These are phyloP conservation scores for Prunus campanulata DNA, from an alignment of 306 rosid genomes.

Conservation along the genomic window DNA sequence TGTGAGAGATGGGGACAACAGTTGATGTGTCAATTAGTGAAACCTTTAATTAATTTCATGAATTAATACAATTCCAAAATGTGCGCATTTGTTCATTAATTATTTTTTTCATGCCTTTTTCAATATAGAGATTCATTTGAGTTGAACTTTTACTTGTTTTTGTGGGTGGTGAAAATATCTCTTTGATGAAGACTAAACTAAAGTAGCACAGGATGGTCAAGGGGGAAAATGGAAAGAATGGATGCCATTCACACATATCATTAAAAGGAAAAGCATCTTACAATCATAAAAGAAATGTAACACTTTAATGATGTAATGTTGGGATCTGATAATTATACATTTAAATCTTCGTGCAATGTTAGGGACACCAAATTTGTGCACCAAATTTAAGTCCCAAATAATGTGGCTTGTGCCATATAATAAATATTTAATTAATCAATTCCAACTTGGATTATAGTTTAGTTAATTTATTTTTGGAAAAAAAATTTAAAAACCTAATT, in stretches of 20 bases:
- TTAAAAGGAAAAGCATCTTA: slow-evolving; percentile 8
- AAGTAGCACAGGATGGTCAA: background rate
- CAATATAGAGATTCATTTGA: too few relatives aligned
- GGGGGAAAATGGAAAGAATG: background rate
- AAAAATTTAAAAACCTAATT: too few relatives aligned
- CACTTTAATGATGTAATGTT: slow-evolving; percentile 29
- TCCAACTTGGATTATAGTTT: too few relatives aligned
- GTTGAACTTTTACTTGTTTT: background rate
- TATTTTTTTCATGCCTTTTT: too few relatives aligned
- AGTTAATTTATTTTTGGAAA: too few relatives aligned
- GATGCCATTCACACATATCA: slow-evolving; percentile 19
- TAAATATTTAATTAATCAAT: too few relatives aligned
- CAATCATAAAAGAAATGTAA: slow-evolving; percentile 11
- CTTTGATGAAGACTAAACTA: background rate
- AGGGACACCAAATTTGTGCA: too few relatives aligned
- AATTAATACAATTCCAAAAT: background rate
- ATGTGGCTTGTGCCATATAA: too few relatives aligned
- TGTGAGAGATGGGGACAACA: slow-evolving; percentile 20
- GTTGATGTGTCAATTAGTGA: background rate
- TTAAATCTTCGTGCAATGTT: background rate
- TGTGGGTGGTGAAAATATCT: background rate
- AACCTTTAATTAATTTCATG: too few relatives aligned
- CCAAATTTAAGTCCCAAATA: too few relatives aligned
- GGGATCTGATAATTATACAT: slow-evolving; percentile 14
- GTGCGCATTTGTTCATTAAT: background rate